phyloP scores from a whole-genome alignment of 169 alveolate species.

The Miamiensis avidus region DNA sequence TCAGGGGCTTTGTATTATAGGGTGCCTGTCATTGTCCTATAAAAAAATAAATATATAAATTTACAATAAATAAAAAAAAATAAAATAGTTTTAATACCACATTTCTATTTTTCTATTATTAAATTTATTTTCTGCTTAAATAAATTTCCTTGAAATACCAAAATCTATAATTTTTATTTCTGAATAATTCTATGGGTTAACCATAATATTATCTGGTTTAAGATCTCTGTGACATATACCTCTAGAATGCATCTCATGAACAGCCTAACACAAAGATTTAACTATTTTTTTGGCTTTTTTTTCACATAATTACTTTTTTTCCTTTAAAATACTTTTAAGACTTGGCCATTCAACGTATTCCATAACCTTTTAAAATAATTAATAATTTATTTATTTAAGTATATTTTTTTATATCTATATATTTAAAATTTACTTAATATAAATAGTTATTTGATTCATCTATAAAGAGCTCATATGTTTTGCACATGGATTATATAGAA shows the following conservation, averaged over 20 bases:
- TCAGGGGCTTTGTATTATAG: conserved; percentile 71
- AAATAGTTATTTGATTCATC: background rate
- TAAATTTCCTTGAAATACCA: conserved; percentile 29
- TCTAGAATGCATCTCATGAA: conserved; percentile 66
- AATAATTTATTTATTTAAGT: no score
- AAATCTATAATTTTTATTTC: conserved; percentile 54
- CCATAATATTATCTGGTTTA: conserved; percentile 76
- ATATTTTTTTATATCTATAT: no score
- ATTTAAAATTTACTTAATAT: background rate
- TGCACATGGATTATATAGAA: background rate
- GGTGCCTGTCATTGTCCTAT: conserved; percentile 69
- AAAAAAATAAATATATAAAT: no score
- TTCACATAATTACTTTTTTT: background rate
- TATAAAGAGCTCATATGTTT: background rate
- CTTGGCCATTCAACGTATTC: background rate
- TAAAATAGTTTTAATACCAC: no score
- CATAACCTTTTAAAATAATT: background rate
- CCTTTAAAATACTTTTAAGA: background rate
- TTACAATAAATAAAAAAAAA: no score
- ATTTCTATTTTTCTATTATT: conserved; percentile 5
- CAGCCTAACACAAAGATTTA: conserved; percentile 25
- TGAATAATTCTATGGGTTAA: conserved; percentile 6
- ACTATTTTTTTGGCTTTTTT: background rate
- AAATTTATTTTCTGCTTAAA: background rate
- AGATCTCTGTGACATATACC: conserved; percentile 80